Conservation (phyloP, 306 rosid species). For the Lathyrus sativus region DNA sequence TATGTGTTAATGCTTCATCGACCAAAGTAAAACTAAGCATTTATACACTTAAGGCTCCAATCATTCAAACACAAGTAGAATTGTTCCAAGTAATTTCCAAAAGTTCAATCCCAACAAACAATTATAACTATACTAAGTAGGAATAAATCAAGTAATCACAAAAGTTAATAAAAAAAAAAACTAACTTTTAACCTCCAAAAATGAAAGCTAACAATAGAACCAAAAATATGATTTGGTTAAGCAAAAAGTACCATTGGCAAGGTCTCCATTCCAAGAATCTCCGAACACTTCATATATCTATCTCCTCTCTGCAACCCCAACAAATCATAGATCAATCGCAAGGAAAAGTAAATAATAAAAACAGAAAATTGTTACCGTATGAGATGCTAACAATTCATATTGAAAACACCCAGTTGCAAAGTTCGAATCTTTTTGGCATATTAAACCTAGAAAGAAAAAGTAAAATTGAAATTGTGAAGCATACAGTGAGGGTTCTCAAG, state of each 20-base stretch:
- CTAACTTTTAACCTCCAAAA: no score
- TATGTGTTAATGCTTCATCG: not conserved
- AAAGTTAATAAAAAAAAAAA: no score
- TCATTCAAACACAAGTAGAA: conserved; percentile 26
- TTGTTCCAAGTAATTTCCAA: not conserved
- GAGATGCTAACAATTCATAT: conserved; percentile 12
- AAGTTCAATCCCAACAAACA: not conserved
- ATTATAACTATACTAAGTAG: no score
- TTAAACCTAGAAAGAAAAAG: not conserved
- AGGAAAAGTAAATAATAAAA: not conserved
- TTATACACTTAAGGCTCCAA: conserved; percentile 17
- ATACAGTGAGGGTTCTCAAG: conserved; percentile 48
- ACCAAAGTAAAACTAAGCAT: not conserved
- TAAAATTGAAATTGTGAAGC: conserved; percentile 25
- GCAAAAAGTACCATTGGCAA: conserved; percentile 72
- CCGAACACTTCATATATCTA: conserved; percentile 73
- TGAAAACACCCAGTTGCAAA: conserved; percentile 22
- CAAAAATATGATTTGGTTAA: conserved; percentile 8
- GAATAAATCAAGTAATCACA: no score
- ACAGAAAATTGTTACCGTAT: not conserved
- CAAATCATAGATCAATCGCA: conserved; percentile 31
- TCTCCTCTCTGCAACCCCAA: conserved; percentile 50
- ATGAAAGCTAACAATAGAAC: no score
- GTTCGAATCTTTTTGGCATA: conserved; percentile 18
- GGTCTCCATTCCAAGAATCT: conserved; percentile 80